Evolutionary conservation across 192 early-diverging fungal genomes (phyloP).

Genomic region (Kappamyces sp.): DNA sequence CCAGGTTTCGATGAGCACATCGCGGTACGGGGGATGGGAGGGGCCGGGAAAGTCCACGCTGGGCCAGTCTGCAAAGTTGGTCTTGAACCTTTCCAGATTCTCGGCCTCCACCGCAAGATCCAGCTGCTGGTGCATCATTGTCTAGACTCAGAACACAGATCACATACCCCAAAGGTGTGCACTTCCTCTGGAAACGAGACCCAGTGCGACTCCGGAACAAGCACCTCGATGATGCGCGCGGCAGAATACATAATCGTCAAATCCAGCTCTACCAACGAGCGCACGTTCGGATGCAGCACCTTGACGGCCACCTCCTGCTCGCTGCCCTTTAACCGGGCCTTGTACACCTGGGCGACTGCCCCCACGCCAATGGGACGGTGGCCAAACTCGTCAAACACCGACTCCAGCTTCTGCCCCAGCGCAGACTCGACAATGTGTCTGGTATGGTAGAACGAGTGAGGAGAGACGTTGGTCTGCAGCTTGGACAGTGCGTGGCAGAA

Average conservation of each 20-base stretch:
- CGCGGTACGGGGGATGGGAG: constrained; percentile 31
- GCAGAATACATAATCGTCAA: constrained; percentile 72
- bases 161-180: constrained; percentile 57
- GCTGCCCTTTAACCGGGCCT: constrained; percentile 35
- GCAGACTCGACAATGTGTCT: constrained; percentile 54
- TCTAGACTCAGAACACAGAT: neutral
- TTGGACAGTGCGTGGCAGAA: constrained; percentile 69
- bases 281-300: constrained; percentile 81
- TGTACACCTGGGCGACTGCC: constrained; percentile 84
- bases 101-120: constrained; percentile 75
- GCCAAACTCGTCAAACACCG: constrained; percentile 74
- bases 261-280: constrained; percentile 63
- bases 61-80: constrained; percentile 31
- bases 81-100: constrained; percentile 54
- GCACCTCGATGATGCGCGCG: constrained; percentile 50
- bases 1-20: constrained; percentile 81
- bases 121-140: constrained; percentile 88
- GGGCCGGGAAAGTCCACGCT: constrained; percentile 60
- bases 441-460: constrained; percentile 71
- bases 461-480: constrained; percentile 73
- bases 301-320: constrained; percentile 62
- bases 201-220: constrained; percentile 78
- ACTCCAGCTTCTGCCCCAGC: constrained; percentile 59
- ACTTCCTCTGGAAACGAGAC: constrained; percentile 87
- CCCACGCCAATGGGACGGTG: constrained; percentile 79